A percentile compares a stretch with the other conserved stretches of the same genome.
These are phyloP conservation scores for Selaginella moellendorffii DNA, from an alignment of 75 land plant species.

Conservation along the genomic window DNA sequence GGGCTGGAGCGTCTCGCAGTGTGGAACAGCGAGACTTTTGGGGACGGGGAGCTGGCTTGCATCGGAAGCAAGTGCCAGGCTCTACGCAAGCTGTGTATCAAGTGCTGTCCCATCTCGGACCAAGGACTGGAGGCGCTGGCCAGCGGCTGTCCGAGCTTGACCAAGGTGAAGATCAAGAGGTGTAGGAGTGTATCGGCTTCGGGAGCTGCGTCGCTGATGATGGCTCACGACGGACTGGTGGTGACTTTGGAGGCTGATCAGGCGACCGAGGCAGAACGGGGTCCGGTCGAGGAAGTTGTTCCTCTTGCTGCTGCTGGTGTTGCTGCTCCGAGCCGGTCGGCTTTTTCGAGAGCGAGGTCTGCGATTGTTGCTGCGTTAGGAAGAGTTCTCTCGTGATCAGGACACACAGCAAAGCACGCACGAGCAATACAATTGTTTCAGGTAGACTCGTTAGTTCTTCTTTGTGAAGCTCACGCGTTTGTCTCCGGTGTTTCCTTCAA, in stretches of 20 bases:
- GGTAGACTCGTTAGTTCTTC: no score
- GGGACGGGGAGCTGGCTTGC: background rate
- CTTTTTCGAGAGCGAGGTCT: background rate
- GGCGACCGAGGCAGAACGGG: background rate
- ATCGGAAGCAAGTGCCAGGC: background rate
- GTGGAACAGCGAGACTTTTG: constrained; percentile 9
- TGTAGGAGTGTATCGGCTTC: constrained; percentile 8
- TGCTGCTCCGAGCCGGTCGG: no score
- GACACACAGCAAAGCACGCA: no score
- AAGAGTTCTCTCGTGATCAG: background rate
- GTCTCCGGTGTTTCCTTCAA: no score
- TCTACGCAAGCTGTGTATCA: constrained; percentile 5
- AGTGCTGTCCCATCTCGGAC: constrained; percentile 9
- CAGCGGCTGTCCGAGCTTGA: background rate
- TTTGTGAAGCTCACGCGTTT: no score
- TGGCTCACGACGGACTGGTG: background rate
- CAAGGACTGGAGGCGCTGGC: constrained; percentile 1
- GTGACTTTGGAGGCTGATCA: background rate
- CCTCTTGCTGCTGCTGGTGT: background rate
- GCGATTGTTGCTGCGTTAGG: background rate
- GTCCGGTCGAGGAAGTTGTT: background rate
- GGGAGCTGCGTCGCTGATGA: background rate
- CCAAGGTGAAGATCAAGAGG: constrained; percentile 9
- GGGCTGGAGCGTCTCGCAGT: constrained; percentile 5
- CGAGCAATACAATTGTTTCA: no score